Conservation (phyloP, 345 rosid genomes). For the Camelina laxa region DNA sequence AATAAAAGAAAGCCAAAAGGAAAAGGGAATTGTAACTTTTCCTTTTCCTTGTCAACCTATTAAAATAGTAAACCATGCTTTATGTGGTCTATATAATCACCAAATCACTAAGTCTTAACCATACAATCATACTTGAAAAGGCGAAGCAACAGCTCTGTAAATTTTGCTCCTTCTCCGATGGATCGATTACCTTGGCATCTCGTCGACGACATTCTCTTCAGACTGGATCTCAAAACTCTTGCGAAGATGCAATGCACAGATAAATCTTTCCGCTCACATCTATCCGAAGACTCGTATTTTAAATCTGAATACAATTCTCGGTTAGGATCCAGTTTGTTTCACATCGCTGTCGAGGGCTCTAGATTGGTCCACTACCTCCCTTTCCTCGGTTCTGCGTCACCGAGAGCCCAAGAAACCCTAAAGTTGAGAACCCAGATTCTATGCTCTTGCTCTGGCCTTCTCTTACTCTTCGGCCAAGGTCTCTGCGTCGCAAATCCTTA, state of each 20-base stretch:
- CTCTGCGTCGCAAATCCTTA: slow-evolving; percentile 9
- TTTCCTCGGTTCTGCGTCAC: not conserved
- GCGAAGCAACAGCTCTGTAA: not conserved
- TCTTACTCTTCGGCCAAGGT: not conserved
- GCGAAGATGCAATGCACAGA: not conserved
- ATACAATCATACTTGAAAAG: not conserved
- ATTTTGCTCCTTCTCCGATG: not conserved
- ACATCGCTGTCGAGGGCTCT: not conserved
- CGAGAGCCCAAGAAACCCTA: not conserved
- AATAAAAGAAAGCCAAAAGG: no score
- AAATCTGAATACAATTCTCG: not conserved
- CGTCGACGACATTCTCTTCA: not conserved
- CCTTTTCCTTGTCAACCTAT: no score
- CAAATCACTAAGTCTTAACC: no score
- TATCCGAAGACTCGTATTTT: not conserved
- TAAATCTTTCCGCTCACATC: not conserved
- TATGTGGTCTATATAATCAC: no score
- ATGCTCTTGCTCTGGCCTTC: not conserved
- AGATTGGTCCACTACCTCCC: not conserved
- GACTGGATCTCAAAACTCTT: not conserved
- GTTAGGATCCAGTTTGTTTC: not conserved
- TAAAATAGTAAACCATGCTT: no score
- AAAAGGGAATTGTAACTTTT: no score
- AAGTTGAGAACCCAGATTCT: not conserved
- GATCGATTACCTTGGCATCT: not conserved